Evolutionary conservation across 2,329 filamentous ascomycete species (phyloP).

Genomic region (Davidsoniella neocaledoniae): DNA sequence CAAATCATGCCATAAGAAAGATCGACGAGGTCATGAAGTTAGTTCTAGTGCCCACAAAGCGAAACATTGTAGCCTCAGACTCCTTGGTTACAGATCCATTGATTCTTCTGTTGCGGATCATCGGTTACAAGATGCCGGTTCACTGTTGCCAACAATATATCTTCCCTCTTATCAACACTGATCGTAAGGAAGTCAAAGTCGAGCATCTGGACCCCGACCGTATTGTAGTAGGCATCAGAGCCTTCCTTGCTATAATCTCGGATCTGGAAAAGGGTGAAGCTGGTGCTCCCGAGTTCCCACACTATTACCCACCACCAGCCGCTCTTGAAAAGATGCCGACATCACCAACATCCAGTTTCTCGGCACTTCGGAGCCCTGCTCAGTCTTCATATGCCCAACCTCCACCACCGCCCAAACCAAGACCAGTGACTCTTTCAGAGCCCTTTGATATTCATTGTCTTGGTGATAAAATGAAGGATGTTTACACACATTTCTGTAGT

Average conservation of each 20-base stretch:
- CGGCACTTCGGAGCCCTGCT: background rate
- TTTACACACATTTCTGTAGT: conserved; percentile 83
- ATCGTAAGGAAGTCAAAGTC: conserved; percentile 64
- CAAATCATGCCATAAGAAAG: conserved; percentile 53
- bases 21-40: conserved; percentile 80
- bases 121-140: conserved; percentile 86
- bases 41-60: conserved; percentile 64
- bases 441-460: conserved; percentile 40
- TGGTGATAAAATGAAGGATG: conserved; percentile 62
- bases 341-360: conserved; percentile 27
- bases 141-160: conserved; percentile 84
- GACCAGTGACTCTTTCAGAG: conserved; percentile 36
- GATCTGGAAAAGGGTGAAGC: conserved; percentile 76
- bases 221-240: conserved; percentile 91
- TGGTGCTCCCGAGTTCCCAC: conserved; percentile 68
- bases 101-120: conserved; percentile 84
- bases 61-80: conserved; percentile 68
- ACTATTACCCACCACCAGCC: conserved; percentile 28
- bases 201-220: conserved; percentile 91
- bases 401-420: conserved; percentile 17
- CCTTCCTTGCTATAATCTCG: conserved; percentile 82
- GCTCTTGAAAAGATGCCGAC: conserved; percentile 30
- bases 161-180: conserved; percentile 88
- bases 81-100: conserved; percentile 71
- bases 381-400: conserved; percentile 17